Conservation (phyloP, 371 early-diverging fungal genomes). For the Mucor sp. region DNA sequence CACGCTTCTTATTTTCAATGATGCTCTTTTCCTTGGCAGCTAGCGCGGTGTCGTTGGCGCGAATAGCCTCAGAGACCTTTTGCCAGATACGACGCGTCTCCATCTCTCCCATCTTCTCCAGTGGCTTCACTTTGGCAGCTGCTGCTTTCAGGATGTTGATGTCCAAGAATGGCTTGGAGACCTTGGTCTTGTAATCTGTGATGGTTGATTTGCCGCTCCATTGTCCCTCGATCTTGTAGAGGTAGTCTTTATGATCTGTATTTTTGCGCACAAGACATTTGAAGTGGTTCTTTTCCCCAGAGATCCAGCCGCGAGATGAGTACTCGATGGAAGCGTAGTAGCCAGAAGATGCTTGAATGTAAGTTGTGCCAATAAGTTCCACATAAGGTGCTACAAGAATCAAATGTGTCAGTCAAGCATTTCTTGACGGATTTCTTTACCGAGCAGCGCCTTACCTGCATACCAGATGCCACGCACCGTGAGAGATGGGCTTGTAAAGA, state of each 20-base stretch:
- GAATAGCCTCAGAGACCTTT: conserved; percentile 70
- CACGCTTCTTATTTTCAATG: conserved; percentile 74
- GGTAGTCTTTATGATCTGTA: conserved; percentile 33
- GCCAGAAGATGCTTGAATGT: conserved; percentile 68
- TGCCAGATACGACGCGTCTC: conserved; percentile 76
- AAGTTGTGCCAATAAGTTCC: conserved; percentile 72
- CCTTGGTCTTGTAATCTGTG: conserved; percentile 45
- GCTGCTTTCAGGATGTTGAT: conserved; percentile 40
- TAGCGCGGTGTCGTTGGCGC: conserved; percentile 57
- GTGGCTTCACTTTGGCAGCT: conserved; percentile 31
- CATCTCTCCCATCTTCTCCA: conserved; percentile 58
- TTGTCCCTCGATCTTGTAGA: conserved; percentile 65
- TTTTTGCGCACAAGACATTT: conserved; percentile 53
- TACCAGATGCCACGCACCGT: conserved; percentile 56
- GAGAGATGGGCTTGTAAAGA: conserved; percentile 44
- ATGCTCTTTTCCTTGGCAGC: conserved; percentile 70
- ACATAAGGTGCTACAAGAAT: conserved; percentile 58
- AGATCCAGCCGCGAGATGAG: conserved; percentile 75
- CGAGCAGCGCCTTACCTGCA: conserved; percentile 33
- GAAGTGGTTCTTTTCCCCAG: conserved; percentile 79
- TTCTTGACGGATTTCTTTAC: not conserved
- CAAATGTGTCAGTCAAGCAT: not conserved
- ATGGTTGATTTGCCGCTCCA: conserved; percentile 66
- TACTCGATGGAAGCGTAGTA: conserved; percentile 69
- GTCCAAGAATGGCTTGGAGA: conserved; percentile 58